Base-by-base conservation (phyloP, 176 grass and related monocot genomes). In the Saccharum officinarum region DNA sequence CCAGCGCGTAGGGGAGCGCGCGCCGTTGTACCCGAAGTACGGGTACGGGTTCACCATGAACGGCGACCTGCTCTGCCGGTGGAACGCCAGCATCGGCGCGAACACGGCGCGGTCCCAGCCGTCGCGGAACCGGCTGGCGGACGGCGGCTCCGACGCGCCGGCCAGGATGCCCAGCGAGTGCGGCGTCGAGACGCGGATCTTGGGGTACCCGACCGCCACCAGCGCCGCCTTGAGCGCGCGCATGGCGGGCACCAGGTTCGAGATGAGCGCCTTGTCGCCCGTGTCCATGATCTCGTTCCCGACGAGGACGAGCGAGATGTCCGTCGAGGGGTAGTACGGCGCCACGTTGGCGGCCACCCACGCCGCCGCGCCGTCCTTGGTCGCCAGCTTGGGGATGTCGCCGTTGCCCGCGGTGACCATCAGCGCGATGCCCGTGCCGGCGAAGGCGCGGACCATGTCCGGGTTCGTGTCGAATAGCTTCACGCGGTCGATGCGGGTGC, bases 41-140 rank as follows among this genome's bases (percentile, higher is more conserved):
- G 93, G 96, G 67, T 98, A 98, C n/a, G 96, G 45, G 84, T 98
- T 98, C 68, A 98, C 82, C 12, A 95, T 15, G 68, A 98, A 95
- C 14, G 96, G 91, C 9, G 93, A 88, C 55, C 46, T 38, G 6
- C 87, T 90, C 22, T 42, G 46, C 13, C 71, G 87, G 83, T 85
- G 96, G 89, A 95, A 95, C 34, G 90, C 84, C 1, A 98, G 89
- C 96, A 98, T 95, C 5, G 96, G 96, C 17, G 80, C 76, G 86
- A 98, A 91, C n/a, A 98, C 83, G n/a, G 40, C 40, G 6, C 69
- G 79, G 42, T 95, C 89, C 70, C 75, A 85, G 10, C 86, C 93
- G n/a, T 73, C 78, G 68, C 91, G 89, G 81, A 98, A 98, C 67
- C 85, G 87, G 36, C 91, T 65, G 8, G 85, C 52, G 8, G 93